Evolutionary conservation across 2,329 filamentous ascomycete species (phyloP).

Genomic region (Talaromyces sp.): DNA sequence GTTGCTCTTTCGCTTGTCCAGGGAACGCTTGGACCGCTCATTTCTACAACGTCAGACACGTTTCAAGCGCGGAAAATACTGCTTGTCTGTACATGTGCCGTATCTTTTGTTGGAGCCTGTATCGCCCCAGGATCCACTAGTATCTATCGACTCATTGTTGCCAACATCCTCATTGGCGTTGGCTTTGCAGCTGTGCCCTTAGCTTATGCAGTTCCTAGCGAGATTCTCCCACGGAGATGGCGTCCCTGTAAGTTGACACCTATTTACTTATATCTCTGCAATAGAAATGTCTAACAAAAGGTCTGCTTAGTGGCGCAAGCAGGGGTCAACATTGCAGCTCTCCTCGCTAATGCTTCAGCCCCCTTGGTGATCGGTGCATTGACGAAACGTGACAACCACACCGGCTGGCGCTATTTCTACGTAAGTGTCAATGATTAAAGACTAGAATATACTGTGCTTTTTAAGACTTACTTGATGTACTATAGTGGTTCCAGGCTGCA

Average conservation of each 20-base stretch:
- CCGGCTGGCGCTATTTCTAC: slow-evolving; percentile 1
- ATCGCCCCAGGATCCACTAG: slow-evolving; percentile 1
- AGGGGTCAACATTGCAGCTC: not conserved
- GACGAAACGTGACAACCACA: not conserved
- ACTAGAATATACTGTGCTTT: not conserved
- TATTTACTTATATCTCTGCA: not conserved
- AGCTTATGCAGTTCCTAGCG: slow-evolving; percentile 1
- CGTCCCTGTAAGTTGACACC: not conserved
- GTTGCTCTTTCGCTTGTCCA: not conserved
- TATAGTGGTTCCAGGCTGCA: slow-evolving; percentile 3
- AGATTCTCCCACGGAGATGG: slow-evolving; percentile 2
- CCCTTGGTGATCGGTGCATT: not conserved
- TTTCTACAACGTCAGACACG: not conserved
- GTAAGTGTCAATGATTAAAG: not conserved
- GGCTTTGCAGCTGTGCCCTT: slow-evolving; percentile 1
- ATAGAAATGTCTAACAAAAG: not conserved
- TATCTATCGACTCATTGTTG: slow-evolving; percentile 1
- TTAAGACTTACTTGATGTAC: not conserved
- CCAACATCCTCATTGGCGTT: slow-evolving; percentile 2
- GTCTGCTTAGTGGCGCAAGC: slow-evolving; percentile 4
- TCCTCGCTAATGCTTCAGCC: not conserved
- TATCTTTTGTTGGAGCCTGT: slow-evolving; percentile 1
- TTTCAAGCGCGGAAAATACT: slow-evolving; percentile 2
- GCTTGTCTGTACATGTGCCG: not conserved
- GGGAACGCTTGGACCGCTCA: not conserved